Evolutionary conservation across 129 eudicot species (phyloP), one percentile per base, ranked within the genome.

Genomic region (Erigeron canadensis): DNA sequence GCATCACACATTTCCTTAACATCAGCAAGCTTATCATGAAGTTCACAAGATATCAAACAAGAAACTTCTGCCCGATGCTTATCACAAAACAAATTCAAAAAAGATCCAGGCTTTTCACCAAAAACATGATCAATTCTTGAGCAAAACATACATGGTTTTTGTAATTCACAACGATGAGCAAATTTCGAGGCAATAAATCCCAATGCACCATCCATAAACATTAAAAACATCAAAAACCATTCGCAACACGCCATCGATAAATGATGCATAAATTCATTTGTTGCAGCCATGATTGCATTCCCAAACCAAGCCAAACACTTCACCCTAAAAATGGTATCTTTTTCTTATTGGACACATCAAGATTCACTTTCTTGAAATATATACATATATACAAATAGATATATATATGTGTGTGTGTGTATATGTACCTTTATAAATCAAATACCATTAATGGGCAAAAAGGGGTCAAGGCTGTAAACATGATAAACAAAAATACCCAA

Each of bases 161-260:
- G 84, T 65, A 94, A 69, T 18, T 87, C 84, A 40, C 95, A 94
- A 21, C 85, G 83, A 13, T 55, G 62, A 8, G 98, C 98, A 59
- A 94, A 87, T 81, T 81, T 87, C 38, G 81, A 70, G 60, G 89
- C 80, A 18, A 89, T 70, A 78, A 81, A 84, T 4, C 87, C 84
- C 17, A 89, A 80, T 73, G 86, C 84, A 8, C 90, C 96, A 54
- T 89, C 91, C 12, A 94, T 17, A 58, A 80, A 82, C 80, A 94
- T 83, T 62, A 94, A 67, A 63, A 94, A 87, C 42, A 94, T 86
- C 73, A 94, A 75, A 75, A 94, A 75, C 96, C 98, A 94, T 82
- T 94, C 98, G 68, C 90, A 89, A 39, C 75, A 82, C 10, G 87
- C 95, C 37, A 82, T 76, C 21, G 91, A 89, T 75, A 92, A 80